Conservation (phyloP, 2,329 filamentous ascomycete species). For the Malbranchea cinnamomea region DNA sequence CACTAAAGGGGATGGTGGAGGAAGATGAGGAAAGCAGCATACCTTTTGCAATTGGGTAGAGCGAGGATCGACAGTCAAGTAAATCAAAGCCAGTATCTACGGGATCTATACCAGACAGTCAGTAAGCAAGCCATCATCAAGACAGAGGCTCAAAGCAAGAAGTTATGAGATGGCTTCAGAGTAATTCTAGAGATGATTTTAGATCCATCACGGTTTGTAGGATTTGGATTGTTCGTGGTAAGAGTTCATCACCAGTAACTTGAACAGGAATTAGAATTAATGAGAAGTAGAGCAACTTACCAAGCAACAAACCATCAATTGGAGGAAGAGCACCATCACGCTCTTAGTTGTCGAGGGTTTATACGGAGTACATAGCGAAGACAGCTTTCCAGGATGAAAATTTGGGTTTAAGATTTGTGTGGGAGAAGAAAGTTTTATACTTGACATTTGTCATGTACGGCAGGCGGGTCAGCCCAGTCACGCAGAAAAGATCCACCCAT, state of each 20-base stretch:
- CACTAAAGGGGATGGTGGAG: conserved; percentile 28
- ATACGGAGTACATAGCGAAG: no score
- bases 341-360: no score
- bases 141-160: conserved; percentile 4
- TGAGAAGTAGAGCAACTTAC: conserved; percentile 1
- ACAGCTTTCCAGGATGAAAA: no score
- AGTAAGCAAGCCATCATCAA: conserved; percentile 4
- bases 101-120: conserved; percentile 3
- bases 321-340: no score
- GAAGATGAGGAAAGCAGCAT: conserved; percentile 9
- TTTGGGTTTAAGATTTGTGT: no score
- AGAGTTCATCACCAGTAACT: conserved; percentile 34
- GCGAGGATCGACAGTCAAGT: conserved; percentile 3
- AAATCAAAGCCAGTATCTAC: neutral
- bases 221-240: conserved; percentile 43
- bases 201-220: conserved; percentile 40
- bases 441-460: no score
- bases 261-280: conserved; percentile 4
- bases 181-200: conserved; percentile 40
- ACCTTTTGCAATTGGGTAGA: conserved; percentile 29
- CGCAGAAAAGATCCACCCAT: no score
- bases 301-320: conserved; percentile 1
- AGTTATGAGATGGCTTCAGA: conserved; percentile 27
- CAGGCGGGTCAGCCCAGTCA: no score
- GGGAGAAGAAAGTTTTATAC: no score